phyloP scores from a whole-genome alignment of 169 alveolate species.

The Plasmodium vivax region DNA sequence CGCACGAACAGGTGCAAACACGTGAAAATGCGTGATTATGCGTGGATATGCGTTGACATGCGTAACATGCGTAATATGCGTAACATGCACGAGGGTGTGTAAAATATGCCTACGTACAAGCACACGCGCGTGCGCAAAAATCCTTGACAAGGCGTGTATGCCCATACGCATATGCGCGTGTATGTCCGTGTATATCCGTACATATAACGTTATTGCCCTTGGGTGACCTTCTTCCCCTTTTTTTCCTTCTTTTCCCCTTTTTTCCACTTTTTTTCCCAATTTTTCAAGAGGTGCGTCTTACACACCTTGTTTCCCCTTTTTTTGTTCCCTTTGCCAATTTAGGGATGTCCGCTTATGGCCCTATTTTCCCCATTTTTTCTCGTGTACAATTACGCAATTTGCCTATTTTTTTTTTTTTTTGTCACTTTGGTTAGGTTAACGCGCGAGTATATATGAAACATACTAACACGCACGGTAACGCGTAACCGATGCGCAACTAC shows the following conservation, averaged over 20 bases:
- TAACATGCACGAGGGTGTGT: background rate
- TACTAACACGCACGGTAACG: background rate
- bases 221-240: background rate
- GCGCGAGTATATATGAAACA: background rate
- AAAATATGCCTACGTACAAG: background rate
- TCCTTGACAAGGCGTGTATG: background rate
- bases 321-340: background rate
- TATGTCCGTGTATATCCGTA: background rate
- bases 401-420: constrained; percentile 8
- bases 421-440: background rate
- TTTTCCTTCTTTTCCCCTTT: constrained; percentile 2
- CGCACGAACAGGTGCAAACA: background rate
- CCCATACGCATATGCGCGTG: background rate
- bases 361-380: background rate
- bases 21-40: background rate
- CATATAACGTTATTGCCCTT: background rate
- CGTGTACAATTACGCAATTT: background rate
- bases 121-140: background rate
- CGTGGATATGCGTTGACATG: too few species aligned
- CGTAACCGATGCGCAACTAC: background rate
- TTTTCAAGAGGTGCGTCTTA: constrained; percentile 31
- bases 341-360: background rate
- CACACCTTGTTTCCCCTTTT: constrained; percentile 1
- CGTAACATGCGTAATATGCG: too few species aligned
- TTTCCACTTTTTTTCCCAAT: constrained; percentile 17